phyloP scores from a whole-genome alignment of 163 green algal genomes.

The Scenedesmus sp. region DNA sequence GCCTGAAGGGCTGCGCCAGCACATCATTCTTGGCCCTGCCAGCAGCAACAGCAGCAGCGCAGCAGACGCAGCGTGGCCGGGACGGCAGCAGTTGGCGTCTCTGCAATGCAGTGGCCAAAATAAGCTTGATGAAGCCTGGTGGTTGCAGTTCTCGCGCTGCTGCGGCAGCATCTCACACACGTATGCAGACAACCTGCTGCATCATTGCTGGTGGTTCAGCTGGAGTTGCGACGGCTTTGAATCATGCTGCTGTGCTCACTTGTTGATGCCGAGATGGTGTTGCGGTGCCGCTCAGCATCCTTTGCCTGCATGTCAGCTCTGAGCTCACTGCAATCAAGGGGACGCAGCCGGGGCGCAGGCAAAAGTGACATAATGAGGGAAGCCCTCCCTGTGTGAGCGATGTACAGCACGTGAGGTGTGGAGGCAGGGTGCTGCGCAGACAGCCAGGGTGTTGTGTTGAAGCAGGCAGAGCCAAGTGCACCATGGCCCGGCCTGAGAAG shows the following conservation, averaged over 20 bases:
- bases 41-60: background rate
- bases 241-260: no score
- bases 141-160: background rate
- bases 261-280: slow-evolving; percentile 7
- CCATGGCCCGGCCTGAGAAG: no score
- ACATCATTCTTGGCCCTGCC: background rate
- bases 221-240: no score
- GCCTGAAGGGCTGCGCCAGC: background rate
- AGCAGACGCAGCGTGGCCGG: background rate
- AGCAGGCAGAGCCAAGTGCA: background rate
- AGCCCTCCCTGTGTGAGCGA: no score
- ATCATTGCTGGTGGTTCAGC: no score
- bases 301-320: background rate
- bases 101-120: no score
- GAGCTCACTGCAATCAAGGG: slow-evolving; percentile 26
- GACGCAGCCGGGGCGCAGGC: no score
- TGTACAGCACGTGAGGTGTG: no score
- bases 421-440: no score
- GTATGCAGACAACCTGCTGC: background rate
- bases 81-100: background rate
- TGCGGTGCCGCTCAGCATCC: background rate
- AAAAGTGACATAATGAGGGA: background rate
- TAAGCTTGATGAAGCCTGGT: no score
- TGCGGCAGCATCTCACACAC: background rate
- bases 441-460: no score